Percentiles rank a stretch among this genome's conserved stretches.
These are phyloP conservation scores for Termitomyces sp. DNA, from an alignment of 768 basidiomycete species.

Conservation along the genomic window DNA sequence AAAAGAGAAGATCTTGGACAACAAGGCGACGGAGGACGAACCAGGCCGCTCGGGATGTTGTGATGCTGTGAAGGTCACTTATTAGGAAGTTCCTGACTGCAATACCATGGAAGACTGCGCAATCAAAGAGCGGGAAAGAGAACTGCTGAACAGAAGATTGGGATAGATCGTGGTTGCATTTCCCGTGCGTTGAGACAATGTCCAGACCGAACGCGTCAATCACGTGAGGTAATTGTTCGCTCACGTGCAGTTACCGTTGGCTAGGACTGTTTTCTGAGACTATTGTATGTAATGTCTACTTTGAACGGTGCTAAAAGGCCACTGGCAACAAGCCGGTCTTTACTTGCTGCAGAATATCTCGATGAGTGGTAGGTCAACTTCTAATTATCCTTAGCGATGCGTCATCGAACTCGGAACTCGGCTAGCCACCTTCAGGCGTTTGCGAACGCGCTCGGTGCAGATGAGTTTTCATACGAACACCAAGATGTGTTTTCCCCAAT, in stretches of 20 bases:
- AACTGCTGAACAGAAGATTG: no score
- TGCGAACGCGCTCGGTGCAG: slow-evolving; percentile 61
- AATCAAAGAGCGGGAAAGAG: no score
- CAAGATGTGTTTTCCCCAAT: slow-evolving; percentile 30
- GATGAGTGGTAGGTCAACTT: slow-evolving; percentile 59
- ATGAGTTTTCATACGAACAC: slow-evolving; percentile 42
- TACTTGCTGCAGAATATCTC: slow-evolving; percentile 54
- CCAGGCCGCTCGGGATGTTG: no score
- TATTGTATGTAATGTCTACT: not conserved
- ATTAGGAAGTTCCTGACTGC: not conserved
- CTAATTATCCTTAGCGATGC: not conserved
- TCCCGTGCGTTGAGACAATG: no score
- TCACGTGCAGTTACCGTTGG: not conserved
- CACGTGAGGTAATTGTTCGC: not conserved
- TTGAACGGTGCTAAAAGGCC: not conserved
- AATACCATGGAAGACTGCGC: not conserved
- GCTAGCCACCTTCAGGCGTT: slow-evolving; percentile 65
- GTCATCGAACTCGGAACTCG: slow-evolving; percentile 4
- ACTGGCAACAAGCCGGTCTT: slow-evolving; percentile 15
- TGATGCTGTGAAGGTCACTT: no score
- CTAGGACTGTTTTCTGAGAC: not conserved
- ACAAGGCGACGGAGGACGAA: no score
- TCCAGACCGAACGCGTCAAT: not conserved
- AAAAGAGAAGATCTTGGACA: no score
- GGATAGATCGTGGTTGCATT: no score